These are phyloP conservation scores for Talaromyces rugulosus DNA, from an alignment of 2,329 filamentous ascomycete species.

Conservation along the genomic window DNA sequence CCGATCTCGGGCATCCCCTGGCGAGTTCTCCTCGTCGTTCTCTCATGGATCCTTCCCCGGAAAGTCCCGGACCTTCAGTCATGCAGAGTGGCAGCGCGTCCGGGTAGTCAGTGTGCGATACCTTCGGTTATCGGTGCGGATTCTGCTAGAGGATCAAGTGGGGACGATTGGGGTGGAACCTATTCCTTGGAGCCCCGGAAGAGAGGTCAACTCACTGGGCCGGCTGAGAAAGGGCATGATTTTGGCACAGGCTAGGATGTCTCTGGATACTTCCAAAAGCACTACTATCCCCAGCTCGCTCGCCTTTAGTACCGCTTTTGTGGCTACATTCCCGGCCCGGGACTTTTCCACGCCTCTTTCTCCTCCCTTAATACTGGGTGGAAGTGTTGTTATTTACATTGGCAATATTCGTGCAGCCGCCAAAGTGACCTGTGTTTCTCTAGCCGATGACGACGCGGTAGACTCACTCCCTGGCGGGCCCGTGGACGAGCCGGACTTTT, in stretches of 20 bases:
- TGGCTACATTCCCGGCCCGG: conserved; percentile 64
- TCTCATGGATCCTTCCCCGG: conserved; percentile 20
- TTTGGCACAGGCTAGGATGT: conserved; percentile 43
- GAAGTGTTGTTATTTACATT: conserved; percentile 69
- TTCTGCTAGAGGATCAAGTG: conserved; percentile 74
- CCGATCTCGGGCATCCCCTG: conserved; percentile 29
- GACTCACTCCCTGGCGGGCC: conserved; percentile 26
- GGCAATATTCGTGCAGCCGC: conserved; percentile 82
- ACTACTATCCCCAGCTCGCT: conserved; percentile 16
- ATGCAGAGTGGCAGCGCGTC: conserved; percentile 75
- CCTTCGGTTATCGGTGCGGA: conserved; percentile 74
- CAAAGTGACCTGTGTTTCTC: conserved; percentile 59
- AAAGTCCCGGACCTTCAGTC: conserved; percentile 46
- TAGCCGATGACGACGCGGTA: conserved; percentile 28
- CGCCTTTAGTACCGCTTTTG: conserved; percentile 60
- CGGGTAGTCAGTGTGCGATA: conserved; percentile 83
- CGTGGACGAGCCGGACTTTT: conserved; percentile 35
- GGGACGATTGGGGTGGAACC: conserved; percentile 76
- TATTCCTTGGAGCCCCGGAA: conserved; percentile 19
- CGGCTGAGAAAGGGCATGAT: conserved; percentile 76
- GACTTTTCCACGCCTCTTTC: conserved; percentile 44
- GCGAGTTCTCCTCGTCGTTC: conserved; percentile 31
- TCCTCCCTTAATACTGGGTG: conserved; percentile 54
- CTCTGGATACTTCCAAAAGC: conserved; percentile 37
- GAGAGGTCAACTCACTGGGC: conserved; percentile 25